Percentiles rank a stretch among this genome's conserved stretches.
phyloP scores from a whole-genome alignment of 2,329 filamentous ascomycete genomes.

The Ustulina deusta region DNA sequence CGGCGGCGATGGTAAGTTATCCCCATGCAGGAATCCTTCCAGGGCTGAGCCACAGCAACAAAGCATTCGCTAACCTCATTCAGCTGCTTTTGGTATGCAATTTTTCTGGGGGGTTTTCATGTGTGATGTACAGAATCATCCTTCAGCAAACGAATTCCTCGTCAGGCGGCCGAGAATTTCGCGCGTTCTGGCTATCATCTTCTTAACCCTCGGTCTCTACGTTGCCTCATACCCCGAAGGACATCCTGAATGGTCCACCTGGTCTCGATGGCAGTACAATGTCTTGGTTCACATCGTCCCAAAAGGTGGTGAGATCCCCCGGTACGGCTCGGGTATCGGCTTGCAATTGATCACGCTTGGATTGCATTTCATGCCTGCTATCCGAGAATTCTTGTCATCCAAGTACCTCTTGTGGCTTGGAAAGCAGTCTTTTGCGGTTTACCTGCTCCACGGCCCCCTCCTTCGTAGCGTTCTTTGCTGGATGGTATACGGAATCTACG shows the following conservation, averaged over 20 bases:
- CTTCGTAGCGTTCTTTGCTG: slow-evolving; percentile 70
- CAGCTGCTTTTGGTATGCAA: slow-evolving; percentile 64
- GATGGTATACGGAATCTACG: slow-evolving; percentile 65
- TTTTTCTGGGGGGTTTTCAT: slow-evolving; percentile 73
- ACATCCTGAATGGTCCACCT: slow-evolving; percentile 63
- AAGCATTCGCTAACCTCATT: slow-evolving; percentile 32
- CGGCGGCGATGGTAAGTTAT: slow-evolving; percentile 49
- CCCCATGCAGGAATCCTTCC: not conserved
- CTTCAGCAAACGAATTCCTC: slow-evolving; percentile 60
- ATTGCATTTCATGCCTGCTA: slow-evolving; percentile 51
- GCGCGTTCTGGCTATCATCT: slow-evolving; percentile 59
- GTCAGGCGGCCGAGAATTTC: slow-evolving; percentile 58
- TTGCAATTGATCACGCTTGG: slow-evolving; percentile 51
- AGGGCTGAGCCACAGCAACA: not conserved
- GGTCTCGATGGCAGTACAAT: slow-evolving; percentile 62
- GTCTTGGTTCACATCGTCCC: slow-evolving; percentile 60
- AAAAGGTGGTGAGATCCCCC: slow-evolving; percentile 59
- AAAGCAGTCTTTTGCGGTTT: slow-evolving; percentile 73
- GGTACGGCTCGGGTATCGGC: slow-evolving; percentile 55
- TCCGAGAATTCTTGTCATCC: slow-evolving; percentile 66
- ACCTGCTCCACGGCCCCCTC: slow-evolving; percentile 71
- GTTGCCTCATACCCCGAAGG: slow-evolving; percentile 71
- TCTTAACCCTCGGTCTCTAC: slow-evolving; percentile 65
- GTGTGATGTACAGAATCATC: slow-evolving; percentile 67
- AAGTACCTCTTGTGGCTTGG: slow-evolving; percentile 71